Conservation (phyloP, 2,329 filamentous ascomycete genomes). For the Tolypocladium tropicale region DNA sequence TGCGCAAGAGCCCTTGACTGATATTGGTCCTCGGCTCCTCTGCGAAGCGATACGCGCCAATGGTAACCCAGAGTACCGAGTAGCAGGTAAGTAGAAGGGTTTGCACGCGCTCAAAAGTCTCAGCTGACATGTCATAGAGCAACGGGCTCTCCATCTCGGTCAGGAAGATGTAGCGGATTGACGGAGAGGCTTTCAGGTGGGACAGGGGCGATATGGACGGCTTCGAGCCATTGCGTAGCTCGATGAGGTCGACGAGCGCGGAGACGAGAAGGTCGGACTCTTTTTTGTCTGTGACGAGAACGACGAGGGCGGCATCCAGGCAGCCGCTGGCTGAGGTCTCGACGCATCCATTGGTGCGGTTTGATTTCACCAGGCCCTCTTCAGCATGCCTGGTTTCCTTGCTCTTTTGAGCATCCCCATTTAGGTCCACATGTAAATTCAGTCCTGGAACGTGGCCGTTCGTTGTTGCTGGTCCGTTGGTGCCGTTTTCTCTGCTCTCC, state of each 20-base stretch:
- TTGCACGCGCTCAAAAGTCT: conserved; percentile 27
- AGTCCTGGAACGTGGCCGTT: neutral
- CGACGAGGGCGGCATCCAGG: conserved; percentile 6
- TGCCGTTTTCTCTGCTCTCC: neutral
- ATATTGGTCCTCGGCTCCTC: conserved; percentile 30
- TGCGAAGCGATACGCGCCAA: conserved; percentile 26
- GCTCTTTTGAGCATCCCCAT: neutral
- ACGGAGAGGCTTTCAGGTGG: conserved; percentile 9
- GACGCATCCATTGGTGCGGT: neutral
- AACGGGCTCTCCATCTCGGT: conserved; percentile 33
- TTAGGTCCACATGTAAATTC: neutral
- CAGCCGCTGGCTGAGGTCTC: neutral
- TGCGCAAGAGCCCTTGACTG: conserved; percentile 32
- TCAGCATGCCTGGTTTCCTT: neutral
- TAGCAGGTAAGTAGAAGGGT: conserved; percentile 22
- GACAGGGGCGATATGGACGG: conserved; percentile 5
- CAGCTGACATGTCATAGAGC: conserved; percentile 25
- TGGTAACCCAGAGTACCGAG: conserved; percentile 29
- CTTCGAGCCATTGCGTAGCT: conserved; percentile 9
- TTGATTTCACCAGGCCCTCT: neutral
- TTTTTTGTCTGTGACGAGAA: conserved; percentile 14
- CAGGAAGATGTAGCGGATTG: conserved; percentile 26
- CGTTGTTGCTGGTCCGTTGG: neutral
- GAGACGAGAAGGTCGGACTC: conserved; percentile 8
- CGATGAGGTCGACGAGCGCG: conserved; percentile 11